These are phyloP conservation scores for Solanum sparsipilum DNA, from an alignment of 257 asterid species.

Conservation along the genomic window DNA sequence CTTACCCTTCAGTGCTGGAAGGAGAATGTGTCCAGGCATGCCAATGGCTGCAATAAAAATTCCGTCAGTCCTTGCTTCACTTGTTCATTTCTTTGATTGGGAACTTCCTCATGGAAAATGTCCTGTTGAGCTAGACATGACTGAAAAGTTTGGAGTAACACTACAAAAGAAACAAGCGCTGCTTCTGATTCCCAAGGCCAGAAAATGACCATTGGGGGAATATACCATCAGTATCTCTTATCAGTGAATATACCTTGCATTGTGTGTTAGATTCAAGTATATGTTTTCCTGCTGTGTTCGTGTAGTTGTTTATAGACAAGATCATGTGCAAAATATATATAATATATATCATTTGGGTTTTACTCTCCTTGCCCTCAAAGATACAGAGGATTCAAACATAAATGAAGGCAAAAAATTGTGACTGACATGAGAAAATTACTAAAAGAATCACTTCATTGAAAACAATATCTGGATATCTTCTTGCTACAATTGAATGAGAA, in stretches of 20 bases:
- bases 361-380: neutral
- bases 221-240: neutral
- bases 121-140: slow-evolving; percentile 1
- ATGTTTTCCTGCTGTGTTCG: neutral
- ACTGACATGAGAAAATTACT: neutral
- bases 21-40: slow-evolving; percentile 41
- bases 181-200: slow-evolving; percentile 20
- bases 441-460: neutral
- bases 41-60: slow-evolving; percentile 26
- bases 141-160: slow-evolving; percentile 11
- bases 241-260: neutral
- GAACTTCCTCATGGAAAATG: slow-evolving; percentile 4
- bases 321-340: neutral
- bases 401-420: neutral
- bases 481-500: neutral
- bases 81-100: slow-evolving; percentile 26
- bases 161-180: slow-evolving; percentile 15
- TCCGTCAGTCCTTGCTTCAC: slow-evolving; percentile 14
- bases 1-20: slow-evolving; percentile 39
- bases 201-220: neutral
- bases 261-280: neutral
- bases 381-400: neutral
- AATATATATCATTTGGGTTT: neutral
- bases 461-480: neutral
- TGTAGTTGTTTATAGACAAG: neutral